Base-by-base conservation (phyloP, 306 rosid genomes). In the Mimosa bimucronata region DNA sequence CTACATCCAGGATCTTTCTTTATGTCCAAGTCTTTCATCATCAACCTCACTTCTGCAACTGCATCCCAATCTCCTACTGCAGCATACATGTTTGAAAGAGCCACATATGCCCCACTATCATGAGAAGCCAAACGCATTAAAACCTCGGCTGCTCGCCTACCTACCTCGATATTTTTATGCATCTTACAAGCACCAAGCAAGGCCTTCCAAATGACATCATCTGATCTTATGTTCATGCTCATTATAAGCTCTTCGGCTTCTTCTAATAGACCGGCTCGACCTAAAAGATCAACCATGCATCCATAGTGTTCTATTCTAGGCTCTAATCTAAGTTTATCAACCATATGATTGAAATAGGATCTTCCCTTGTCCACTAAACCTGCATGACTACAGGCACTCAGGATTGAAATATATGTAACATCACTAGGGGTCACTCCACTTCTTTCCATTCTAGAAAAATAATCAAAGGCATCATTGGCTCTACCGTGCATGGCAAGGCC, bases 1-100 rank as follows among this genome's bases (percentile, higher is more conserved):
- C 97, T 90, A 73, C 94, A 88, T 50, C 97, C 97, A 4, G 97
- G 98, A 80, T 94, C 97, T 81, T 90, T 94, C 83, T 88, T 83
- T 41, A 92, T 86, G 71, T 91, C 92, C 90, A 83, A 78, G 71
- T 86, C 85, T 80, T 85, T 88, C 97, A 90, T 94, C 88, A 66
- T 83, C 86, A 89, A 23, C 79, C 97, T 94, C 84, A 92, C 89
- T 69, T 71, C 83, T 13, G 93, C 86, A 57, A 92, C 97, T 5
- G 82, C 88, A 72, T 87, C 87, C 98, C 98, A 94, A 46, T 92
- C 81, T 82, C 86, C 91, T 2, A 81, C 60, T 45, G 90, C 82
- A 67, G 97, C 97, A 76, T 89, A 88, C 82, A 92, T 45, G 82
- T 94, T 94, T 8, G 98, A 88, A 37, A 94, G 91, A 82, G 97